Evolutionary conservation across 441 rosid genomes (phyloP), one percentile per base, ranked within the genome.

Genomic region (Mallotus repandus): DNA sequence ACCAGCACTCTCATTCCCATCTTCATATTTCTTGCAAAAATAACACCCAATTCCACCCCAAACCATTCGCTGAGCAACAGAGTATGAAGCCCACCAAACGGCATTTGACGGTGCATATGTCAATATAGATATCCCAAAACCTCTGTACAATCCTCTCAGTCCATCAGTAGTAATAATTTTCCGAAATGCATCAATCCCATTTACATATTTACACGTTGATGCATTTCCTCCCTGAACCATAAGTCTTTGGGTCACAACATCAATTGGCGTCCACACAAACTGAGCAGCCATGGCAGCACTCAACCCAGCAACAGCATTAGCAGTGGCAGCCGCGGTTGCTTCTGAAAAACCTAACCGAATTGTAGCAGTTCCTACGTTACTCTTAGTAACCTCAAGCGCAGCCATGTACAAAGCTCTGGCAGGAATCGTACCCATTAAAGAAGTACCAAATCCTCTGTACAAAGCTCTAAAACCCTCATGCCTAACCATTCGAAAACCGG

Each of bases 101-200:
- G 94, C 97, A 73, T 91, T 90, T 0, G 97, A 92, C 6, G 97
- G 98, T 0, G 97, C 97, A 66, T 94, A 89, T 0, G 96, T 94
- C 87, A 94, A 69, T 63, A 92, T 86, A 4, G 98, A 92, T 75
- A 90, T 79, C 68, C 98, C 98, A 25, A 90, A 90, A 5, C 98
- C 97, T 81, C 98, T 85, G 61, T 92, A 94, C 81, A 92, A 79
- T 54, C 97, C 98, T 76, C 87, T 88, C 1, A 82, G 70, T 9
- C 98, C 98, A 74, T 92, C 94, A 0, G 80, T 74, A 3, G 66
- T 78, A 62, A 92, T 72, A 62, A 94, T 94, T 79, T 84, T 92
- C 84, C 89, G 76, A 75, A 87, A 89, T 7, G 90, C 91, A 76
- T 94, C 97, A 4, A 90, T 66, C 21, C 97, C 97, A 59, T 91